Evolutionary conservation across 2,329 filamentous ascomycete species (phyloP).

Genomic region (Huntiella decipiens): DNA sequence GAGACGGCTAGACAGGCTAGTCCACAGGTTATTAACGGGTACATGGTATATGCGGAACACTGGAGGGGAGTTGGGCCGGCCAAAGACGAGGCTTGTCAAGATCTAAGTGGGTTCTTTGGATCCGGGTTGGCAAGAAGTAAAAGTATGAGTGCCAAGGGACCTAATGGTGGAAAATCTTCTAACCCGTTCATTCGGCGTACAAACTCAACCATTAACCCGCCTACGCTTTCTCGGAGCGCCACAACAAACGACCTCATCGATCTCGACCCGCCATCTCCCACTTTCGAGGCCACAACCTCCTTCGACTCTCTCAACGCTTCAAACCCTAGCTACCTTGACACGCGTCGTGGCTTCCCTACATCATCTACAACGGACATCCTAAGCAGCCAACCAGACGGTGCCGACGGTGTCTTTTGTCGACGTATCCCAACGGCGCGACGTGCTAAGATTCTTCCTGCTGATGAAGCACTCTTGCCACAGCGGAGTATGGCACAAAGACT

Average conservation of each 20-base stretch:
- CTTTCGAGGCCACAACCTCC: constrained; percentile 29
- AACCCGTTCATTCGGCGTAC: background rate
- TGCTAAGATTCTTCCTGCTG: constrained; percentile 45
- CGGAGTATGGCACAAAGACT: constrained; percentile 45
- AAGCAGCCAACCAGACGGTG: background rate
- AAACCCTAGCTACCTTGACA: constrained; percentile 12
- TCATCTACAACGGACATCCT: constrained; percentile 8
- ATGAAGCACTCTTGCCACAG: constrained; percentile 52
- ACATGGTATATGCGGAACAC: constrained; percentile 50
- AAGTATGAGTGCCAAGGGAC: background rate
- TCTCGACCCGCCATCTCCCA: background rate
- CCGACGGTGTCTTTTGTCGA: constrained; percentile 27
- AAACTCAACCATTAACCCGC: too few relatives aligned
- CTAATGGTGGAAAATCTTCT: background rate
- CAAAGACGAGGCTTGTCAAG: constrained; percentile 43
- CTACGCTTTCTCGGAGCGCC: background rate
- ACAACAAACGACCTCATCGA: background rate
- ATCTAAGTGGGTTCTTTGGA: constrained; percentile 18
- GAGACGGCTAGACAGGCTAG: constrained; percentile 51
- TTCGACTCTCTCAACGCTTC: constrained; percentile 16
- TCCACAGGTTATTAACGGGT: constrained; percentile 51
- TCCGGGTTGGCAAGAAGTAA: constrained; percentile 1
- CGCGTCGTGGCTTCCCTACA: constrained; percentile 11
- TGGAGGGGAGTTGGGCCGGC: constrained; percentile 46
- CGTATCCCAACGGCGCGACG: constrained; percentile 48